A percentile compares a stretch with the other conserved stretches of the same genome.
Conservation (phyloP, 345 rosid genomes). For the Aquilaria sinensis region DNA sequence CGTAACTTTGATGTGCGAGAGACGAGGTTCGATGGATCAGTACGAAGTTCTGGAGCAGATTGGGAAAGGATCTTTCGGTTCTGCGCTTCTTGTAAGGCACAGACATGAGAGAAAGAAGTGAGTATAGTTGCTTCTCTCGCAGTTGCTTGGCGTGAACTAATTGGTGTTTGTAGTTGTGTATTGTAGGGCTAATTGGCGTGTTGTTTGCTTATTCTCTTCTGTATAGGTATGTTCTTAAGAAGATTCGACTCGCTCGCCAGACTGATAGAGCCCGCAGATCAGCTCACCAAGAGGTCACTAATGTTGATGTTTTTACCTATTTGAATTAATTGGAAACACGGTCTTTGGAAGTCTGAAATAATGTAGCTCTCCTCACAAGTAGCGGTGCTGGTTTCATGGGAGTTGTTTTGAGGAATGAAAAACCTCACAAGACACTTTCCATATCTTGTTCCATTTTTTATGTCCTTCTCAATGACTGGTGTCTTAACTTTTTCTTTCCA, state of each 20-base stretch:
- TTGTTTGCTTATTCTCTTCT: slow-evolving; percentile 3
- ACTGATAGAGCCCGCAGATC: slow-evolving; percentile 91
- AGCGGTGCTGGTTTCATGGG: too few relatives aligned
- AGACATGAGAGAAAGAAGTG: slow-evolving; percentile 90
- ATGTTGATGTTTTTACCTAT: background rate
- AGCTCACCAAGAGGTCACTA: slow-evolving; percentile 85
- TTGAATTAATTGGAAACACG: too few relatives aligned
- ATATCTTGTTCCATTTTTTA: background rate
- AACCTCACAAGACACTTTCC: too few relatives aligned
- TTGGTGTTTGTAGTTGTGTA: background rate
- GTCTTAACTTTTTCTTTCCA: background rate
- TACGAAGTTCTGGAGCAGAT: slow-evolving; percentile 90
- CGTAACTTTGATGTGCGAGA: background rate
- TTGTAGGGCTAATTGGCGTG: background rate
- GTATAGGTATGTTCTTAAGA: slow-evolving; percentile 81
- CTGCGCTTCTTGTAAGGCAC: slow-evolving; percentile 97
- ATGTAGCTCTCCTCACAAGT: too few relatives aligned
- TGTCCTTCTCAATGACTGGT: background rate
- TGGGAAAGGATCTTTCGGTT: slow-evolving; percentile 95
- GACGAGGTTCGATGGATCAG: slow-evolving; percentile 54
- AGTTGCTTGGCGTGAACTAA: background rate
- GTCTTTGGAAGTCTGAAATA: too few relatives aligned
- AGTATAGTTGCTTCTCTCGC: slow-evolving; percentile 16
- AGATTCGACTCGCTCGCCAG: slow-evolving; percentile 94
- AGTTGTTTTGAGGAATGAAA: too few relatives aligned